A percentile compares a stretch with the other conserved stretches of the same genome.
phyloP scores from a whole-genome alignment of 1,139 yeast genomes.

The Magnusiomyces sp. region DNA sequence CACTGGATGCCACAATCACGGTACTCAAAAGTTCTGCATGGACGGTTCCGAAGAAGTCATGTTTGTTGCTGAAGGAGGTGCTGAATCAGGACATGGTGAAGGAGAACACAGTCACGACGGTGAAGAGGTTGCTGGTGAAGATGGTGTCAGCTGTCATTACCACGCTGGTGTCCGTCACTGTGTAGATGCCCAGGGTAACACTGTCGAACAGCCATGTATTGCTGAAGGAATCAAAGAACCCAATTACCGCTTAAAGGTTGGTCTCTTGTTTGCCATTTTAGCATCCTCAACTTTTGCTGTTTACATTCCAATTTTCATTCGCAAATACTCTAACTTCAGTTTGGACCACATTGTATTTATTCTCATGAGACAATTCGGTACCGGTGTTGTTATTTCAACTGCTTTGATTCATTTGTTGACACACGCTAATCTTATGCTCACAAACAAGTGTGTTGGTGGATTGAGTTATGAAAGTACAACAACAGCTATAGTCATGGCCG shows the following conservation, averaged over 20 bases:
- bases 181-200: constrained; percentile 21
- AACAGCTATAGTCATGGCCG: constrained; percentile 34
- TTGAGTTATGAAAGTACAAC: constrained; percentile 32
- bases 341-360: constrained; percentile 23
- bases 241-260: constrained; percentile 29
- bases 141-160: constrained; percentile 28
- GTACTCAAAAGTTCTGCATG: constrained; percentile 26
- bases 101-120: constrained; percentile 4
- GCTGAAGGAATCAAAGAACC: constrained; percentile 25
- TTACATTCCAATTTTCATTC: constrained; percentile 25
- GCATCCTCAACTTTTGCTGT: constrained; percentile 32
- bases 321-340: constrained; percentile 22
- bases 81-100: not conserved
- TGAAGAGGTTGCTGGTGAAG: constrained; percentile 18
- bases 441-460: constrained; percentile 47
- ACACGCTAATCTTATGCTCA: constrained; percentile 60
- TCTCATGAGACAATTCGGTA: constrained; percentile 49
- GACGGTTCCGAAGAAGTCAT: constrained; percentile 25
- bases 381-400: constrained; percentile 87
- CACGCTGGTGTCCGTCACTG: constrained; percentile 40
- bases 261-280: constrained; percentile 31
- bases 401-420: constrained; percentile 77
- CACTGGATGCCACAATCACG: constrained; percentile 32
- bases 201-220: constrained; percentile 15
- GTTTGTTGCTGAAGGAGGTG: constrained; percentile 20